These are phyloP conservation scores for Zychaea mexicana DNA, from an alignment of 371 early-diverging fungal genomes.

Conservation along the genomic window DNA sequence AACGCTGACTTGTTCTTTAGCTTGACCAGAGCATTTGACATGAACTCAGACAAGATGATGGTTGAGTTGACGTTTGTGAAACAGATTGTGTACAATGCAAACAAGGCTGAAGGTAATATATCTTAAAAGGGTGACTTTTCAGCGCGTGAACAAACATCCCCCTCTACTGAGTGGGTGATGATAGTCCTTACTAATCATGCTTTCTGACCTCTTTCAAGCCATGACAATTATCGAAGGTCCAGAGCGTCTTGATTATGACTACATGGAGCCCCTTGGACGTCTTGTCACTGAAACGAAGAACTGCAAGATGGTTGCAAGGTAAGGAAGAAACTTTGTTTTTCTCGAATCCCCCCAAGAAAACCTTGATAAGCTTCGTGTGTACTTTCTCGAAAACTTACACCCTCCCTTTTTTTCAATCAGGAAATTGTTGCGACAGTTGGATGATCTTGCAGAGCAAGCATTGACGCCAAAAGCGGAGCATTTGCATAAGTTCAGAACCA, in stretches of 20 bases:
- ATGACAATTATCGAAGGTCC: constrained; percentile 43
- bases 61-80: constrained; percentile 60
- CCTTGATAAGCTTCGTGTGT: too few species aligned
- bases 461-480: constrained; percentile 57
- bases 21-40: constrained; percentile 56
- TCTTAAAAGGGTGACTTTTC: too few species aligned
- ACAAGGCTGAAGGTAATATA: constrained; percentile 33
- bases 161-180: neutral
- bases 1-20: constrained; percentile 58
- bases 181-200: too few species aligned
- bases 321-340: constrained; percentile 2
- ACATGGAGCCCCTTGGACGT: constrained; percentile 58
- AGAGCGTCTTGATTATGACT: constrained; percentile 57
- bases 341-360: neutral
- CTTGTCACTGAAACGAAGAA: constrained; percentile 63
- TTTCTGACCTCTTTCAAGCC: constrained; percentile 12
- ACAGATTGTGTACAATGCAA: constrained; percentile 35
- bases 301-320: constrained; percentile 62
- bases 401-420: constrained; percentile 9
- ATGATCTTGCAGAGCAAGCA: constrained; percentile 63
- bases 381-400: neutral
- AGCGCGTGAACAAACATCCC: too few species aligned
- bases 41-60: constrained; percentile 67
- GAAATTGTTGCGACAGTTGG: constrained; percentile 70
- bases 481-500: constrained; percentile 52